Conservation (phyloP, 2,329 filamentous ascomycete species). For the Xylaria sp. region DNA sequence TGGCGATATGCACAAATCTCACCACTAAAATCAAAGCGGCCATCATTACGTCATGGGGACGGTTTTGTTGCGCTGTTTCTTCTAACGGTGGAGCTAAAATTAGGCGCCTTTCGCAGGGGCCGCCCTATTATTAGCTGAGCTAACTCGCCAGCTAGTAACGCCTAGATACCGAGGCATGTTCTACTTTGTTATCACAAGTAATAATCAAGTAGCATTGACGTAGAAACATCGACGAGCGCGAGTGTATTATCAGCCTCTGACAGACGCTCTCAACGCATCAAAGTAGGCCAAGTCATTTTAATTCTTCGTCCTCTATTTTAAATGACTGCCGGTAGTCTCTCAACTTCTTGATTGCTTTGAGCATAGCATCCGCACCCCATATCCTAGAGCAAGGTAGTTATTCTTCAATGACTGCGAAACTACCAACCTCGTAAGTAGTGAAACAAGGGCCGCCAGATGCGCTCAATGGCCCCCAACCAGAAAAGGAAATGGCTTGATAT, state of each 20-base stretch:
- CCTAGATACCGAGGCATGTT: not conserved
- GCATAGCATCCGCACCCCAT: not conserved
- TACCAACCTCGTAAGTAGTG: no score
- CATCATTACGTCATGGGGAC: slow-evolving; percentile 13
- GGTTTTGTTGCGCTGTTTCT: not conserved
- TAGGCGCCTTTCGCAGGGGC: not conserved
- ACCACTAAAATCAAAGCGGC: not conserved
- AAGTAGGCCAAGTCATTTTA: not conserved
- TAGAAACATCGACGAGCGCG: not conserved
- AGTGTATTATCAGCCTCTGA: not conserved
- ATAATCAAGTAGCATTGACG: not conserved
- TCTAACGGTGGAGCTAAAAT: not conserved
- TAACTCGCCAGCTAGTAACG: not conserved
- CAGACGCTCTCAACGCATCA: not conserved
- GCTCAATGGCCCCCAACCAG: no score
- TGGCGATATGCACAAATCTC: not conserved
- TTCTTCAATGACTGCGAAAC: not conserved
- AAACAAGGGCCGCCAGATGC: no score
- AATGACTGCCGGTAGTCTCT: not conserved
- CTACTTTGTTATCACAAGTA: no score
- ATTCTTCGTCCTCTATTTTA: no score
- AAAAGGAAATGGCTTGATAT: no score
- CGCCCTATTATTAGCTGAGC: not conserved
- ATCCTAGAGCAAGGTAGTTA: not conserved
- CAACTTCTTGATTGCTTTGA: not conserved